These are phyloP conservation scores for Leptographium wingfieldii DNA, from an alignment of 2,329 filamentous ascomycete genomes.

Conservation along the genomic window DNA sequence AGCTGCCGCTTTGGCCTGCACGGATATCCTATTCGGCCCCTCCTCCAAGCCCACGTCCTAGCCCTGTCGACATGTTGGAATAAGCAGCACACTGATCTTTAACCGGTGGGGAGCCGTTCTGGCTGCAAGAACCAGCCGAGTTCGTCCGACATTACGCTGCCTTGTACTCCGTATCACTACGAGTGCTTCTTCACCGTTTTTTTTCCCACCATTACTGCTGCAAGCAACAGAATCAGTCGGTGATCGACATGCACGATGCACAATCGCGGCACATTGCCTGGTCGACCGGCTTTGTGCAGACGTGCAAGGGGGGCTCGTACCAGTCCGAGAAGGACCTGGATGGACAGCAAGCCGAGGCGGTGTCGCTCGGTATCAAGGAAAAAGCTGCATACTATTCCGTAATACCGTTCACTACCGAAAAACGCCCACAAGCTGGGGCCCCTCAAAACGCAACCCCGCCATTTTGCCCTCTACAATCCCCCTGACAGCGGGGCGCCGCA, in stretches of 20 bases:
- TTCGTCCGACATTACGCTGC: too few relatives aligned
- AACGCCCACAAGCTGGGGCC: not conserved
- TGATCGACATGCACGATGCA: not conserved
- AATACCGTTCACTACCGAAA: not conserved
- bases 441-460: not conserved
- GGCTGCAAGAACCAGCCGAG: too few relatives aligned
- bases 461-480: not conserved
- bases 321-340: not conserved
- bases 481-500: not conserved
- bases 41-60: too few relatives aligned
- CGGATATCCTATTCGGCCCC: too few relatives aligned
- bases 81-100: too few relatives aligned
- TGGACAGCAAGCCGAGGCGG: too few relatives aligned
- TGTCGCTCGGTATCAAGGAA: too few relatives aligned
- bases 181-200: not conserved
- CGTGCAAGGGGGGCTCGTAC: not conserved
- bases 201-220: not conserved
- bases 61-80: too few relatives aligned
- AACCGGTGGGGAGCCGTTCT: too few relatives aligned
- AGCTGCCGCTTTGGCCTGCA: too few relatives aligned
- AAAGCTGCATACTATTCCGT: too few relatives aligned
- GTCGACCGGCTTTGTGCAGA: not conserved
- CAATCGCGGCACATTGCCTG: not conserved
- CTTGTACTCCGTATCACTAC: too few relatives aligned
- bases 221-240: not conserved